A percentile compares a stretch with the other conserved stretches of the same genome.
Evolutionary conservation across 177 flowering plant genomes (phyloP).

Genomic region (Vitis hybrid): DNA sequence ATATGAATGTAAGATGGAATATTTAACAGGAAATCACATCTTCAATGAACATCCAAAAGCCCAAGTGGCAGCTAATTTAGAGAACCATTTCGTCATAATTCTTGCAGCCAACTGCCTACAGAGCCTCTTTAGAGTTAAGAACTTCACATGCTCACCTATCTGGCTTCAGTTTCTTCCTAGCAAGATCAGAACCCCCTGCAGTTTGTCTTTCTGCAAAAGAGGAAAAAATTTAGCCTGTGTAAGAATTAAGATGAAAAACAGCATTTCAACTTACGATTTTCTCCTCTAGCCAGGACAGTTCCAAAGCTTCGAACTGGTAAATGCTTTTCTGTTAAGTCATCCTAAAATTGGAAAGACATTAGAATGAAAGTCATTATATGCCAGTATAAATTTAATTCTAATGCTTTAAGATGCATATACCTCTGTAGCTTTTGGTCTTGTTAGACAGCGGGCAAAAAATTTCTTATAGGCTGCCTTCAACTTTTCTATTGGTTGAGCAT

Average conservation of each 20-base stretch:
- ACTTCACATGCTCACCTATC: conserved; percentile 39
- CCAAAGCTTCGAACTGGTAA: conserved; percentile 77
- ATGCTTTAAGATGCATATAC: conserved; percentile 34
- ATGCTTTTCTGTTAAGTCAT: conserved; percentile 43
- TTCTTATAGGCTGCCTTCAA: conserved; percentile 69
- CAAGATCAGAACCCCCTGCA: conserved; percentile 30
- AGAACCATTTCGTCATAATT: too few species aligned
- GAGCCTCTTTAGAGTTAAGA: too few species aligned
- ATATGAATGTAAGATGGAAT: too few species aligned
- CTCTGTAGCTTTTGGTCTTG: conserved; percentile 39
- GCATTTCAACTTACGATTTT: conserved; percentile 37
- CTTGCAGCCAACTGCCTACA: too few species aligned
- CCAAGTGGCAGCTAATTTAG: neutral
- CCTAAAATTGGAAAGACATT: conserved; percentile 28
- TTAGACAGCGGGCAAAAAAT: conserved; percentile 64
- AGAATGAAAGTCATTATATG: neutral
- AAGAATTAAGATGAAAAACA: conserved; percentile 1
- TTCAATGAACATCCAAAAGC: too few species aligned
- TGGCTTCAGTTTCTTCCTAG: conserved; percentile 45
- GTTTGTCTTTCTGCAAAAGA: conserved; percentile 44
- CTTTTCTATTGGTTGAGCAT: conserved; percentile 73
- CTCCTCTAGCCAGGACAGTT: conserved; percentile 56
- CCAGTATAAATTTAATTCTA: too few species aligned
- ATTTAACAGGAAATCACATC: too few species aligned
- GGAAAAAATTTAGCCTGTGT: neutral